Evolutionary conservation across 805 yeast species (phyloP).

Genomic region (Ogataea polymorpha): DNA sequence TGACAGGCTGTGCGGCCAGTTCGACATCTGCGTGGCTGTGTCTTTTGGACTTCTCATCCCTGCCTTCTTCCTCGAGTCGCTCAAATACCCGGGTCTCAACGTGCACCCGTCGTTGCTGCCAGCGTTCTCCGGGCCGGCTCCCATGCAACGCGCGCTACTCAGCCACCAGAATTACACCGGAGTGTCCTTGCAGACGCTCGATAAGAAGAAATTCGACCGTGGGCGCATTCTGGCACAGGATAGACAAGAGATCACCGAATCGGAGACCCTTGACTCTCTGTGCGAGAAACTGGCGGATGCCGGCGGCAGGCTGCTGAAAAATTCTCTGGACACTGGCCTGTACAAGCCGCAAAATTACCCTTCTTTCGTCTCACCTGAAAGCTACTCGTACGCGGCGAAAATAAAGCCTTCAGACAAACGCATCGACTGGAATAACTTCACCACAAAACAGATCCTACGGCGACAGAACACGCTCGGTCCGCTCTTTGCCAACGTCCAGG

Average conservation of each 20-base stretch:
- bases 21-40: slow-evolving; percentile 80
- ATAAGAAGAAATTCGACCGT: slow-evolving; percentile 79
- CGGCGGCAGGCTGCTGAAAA: slow-evolving; percentile 60
- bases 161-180: slow-evolving; percentile 67
- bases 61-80: slow-evolving; percentile 41
- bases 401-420: slow-evolving; percentile 41
- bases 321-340: slow-evolving; percentile 38
- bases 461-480: slow-evolving; percentile 55
- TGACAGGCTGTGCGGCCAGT: slow-evolving; percentile 29
- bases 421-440: slow-evolving; percentile 45
- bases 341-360: slow-evolving; percentile 22
- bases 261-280: slow-evolving; percentile 46
- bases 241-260: slow-evolving; percentile 34
- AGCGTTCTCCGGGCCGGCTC: slow-evolving; percentile 80
- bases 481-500: slow-evolving; percentile 42
- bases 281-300: slow-evolving; percentile 48
- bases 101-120: slow-evolving; percentile 94
- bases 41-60: slow-evolving; percentile 89
- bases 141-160: slow-evolving; percentile 75
- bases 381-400: slow-evolving; percentile 57
- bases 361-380: slow-evolving; percentile 25
- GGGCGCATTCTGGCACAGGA: slow-evolving; percentile 71
- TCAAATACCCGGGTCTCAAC: slow-evolving; percentile 71
- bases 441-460: slow-evolving; percentile 40
- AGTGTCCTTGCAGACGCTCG: slow-evolving; percentile 84